phyloP scores from a whole-genome alignment of 768 basidiomycete genomes.

The Boletellus ananiceps region DNA sequence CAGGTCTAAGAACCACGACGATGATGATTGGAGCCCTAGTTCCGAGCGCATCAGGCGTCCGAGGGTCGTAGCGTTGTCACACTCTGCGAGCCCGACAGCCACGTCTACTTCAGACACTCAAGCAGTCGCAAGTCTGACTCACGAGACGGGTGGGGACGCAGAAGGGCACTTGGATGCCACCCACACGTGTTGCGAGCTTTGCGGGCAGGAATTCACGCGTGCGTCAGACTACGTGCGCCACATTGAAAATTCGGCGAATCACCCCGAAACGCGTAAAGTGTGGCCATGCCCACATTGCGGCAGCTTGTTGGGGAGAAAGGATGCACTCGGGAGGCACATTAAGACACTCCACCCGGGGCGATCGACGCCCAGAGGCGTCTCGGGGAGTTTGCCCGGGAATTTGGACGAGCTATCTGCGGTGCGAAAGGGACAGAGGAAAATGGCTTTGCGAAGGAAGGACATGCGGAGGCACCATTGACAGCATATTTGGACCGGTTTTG shows the following conservation, averaged over 20 bases:
- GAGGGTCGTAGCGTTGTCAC: not conserved
- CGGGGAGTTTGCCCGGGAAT: not conserved
- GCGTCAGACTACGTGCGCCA: conserved; percentile 21
- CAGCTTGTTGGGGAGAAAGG: conserved; percentile 19
- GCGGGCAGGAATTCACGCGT: conserved; percentile 18
- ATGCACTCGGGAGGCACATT: conserved; percentile 24
- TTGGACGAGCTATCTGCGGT: not conserved
- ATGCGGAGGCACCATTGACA: conserved; percentile 1
- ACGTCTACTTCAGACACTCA: not conserved
- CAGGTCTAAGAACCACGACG: conserved; percentile 15
- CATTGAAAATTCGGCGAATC: conserved; percentile 16
- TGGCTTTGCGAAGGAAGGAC: conserved; percentile 2
- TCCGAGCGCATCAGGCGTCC: conserved; percentile 5
- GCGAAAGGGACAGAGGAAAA: conserved; percentile 8
- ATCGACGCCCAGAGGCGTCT: not conserved
- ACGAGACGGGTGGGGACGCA: not conserved
- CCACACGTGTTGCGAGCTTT: conserved; percentile 9
- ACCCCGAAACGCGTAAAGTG: conserved; percentile 24
- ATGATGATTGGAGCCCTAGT: conserved; percentile 20
- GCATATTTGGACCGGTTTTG: too few relatives aligned
- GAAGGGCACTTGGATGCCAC: not conserved
- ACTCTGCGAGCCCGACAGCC: not conserved
- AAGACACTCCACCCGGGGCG: conserved; percentile 13
- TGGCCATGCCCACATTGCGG: conserved; percentile 24
- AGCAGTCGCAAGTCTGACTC: not conserved